Conservation (phyloP, 2,329 filamentous ascomycete genomes). For the Penicillium sp. region DNA sequence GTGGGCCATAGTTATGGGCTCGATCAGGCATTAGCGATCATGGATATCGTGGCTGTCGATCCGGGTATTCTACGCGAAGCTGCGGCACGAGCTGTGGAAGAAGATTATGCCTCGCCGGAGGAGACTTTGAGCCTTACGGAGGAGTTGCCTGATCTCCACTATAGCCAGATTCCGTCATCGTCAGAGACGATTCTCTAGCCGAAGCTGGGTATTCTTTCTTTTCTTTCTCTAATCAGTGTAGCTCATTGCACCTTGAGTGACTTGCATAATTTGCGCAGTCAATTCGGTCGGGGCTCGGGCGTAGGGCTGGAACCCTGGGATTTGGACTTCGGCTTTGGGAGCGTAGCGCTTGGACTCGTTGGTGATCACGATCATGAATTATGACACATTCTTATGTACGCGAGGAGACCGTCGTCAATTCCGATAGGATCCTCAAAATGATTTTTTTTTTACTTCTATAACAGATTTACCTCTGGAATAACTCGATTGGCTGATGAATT, state of each 20-base stretch:
- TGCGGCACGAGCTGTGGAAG: constrained; percentile 25
- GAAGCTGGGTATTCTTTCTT: background rate
- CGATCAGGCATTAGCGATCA: constrained; percentile 43
- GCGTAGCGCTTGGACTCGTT: background rate
- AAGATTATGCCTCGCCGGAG: constrained; percentile 5
- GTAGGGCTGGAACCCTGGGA: background rate
- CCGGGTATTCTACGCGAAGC: constrained; percentile 33
- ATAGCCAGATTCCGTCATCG: constrained; percentile 6
- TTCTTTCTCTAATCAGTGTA: background rate
- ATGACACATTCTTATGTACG: background rate
- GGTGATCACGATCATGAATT: background rate
- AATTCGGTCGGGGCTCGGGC: background rate
- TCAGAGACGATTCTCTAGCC: background rate
- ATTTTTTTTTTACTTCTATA: background rate
- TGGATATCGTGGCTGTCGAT: constrained; percentile 37
- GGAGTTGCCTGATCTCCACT: constrained; percentile 7
- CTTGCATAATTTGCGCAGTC: background rate
- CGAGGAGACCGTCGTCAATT: background rate
- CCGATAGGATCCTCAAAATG: background rate
- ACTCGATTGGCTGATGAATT: background rate
- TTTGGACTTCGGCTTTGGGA: background rate
- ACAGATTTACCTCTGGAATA: background rate
- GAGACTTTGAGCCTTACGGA: constrained; percentile 1
- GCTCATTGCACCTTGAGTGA: background rate
- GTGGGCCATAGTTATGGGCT: constrained; percentile 44